Base-by-base conservation (phyloP, 148 eudicot species). In the Pouteria glomerata region DNA sequence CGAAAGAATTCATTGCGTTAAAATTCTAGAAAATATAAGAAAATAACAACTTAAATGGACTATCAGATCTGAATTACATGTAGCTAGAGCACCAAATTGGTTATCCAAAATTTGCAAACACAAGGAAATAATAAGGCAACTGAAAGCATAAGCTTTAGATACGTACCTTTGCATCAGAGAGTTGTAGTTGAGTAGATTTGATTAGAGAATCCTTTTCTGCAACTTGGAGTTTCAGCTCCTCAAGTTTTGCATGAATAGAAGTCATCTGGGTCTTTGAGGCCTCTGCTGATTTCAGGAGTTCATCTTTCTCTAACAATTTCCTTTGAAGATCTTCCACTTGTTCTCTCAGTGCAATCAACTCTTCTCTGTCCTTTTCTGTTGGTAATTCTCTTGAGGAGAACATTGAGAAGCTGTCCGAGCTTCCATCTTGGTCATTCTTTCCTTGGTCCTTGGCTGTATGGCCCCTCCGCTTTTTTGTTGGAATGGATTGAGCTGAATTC, bases 111-210 rank as follows among this genome's bases (percentile, higher is more conserved):
- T 13, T 48, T 30, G 35, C n/a, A 57, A 29, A 55, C 48, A 42
- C 42, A 26, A 24, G 39, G 19, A 4, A n/a, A n/a, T n/a, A 3
- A 15, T 15, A 41, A 56, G 21, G 14, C 16, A 35, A 60, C 42
- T 19, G 55, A 62, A 29, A 31, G 33, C 24, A 27, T 18, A 41
- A 52, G 59, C 12, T 66, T 56, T 60, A 57, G n/a, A 55, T 35
- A 63, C 56, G 21, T 73, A 88, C 98, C 98, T 91, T 89, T 48
- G 89, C 83, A 79, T 91, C 96, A 77, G 90, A 84, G 26, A 91
- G 89, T 67, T 95, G 90, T 30, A 70, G 77, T 74, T 86, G 93
- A 70, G 83, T 82, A 73, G 96, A 79, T 75, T 82, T 84, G 34
- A 88, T 75, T 57, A 84, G 34, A 66, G 85, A 77, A 62, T 89